Evolutionary conservation across 176 grass and related monocot genomes (phyloP).

Genomic region (Eleusine coracana): DNA sequence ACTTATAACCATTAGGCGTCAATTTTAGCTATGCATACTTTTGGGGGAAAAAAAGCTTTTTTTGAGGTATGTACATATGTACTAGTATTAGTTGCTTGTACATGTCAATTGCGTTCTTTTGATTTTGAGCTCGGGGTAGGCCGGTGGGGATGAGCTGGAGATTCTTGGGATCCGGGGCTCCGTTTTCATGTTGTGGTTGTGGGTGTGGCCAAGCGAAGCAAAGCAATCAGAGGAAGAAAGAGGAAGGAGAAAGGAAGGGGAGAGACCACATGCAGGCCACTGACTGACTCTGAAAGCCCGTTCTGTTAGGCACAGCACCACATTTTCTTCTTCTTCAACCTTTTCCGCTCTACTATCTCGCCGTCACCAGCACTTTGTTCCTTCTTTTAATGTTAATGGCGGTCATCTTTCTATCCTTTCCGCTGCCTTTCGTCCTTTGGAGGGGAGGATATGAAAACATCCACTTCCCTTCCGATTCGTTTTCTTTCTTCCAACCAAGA

Average conservation of each 20-base stretch:
- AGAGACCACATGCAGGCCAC: constrained; percentile 3
- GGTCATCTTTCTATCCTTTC: constrained; percentile 22
- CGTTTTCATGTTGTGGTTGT: background rate
- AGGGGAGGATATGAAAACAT: background rate
- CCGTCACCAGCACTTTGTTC: constrained; percentile 17
- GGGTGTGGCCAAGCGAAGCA: constrained; percentile 7
- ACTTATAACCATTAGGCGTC: background rate
- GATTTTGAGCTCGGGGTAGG: background rate
- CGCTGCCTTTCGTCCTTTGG: constrained; percentile 1
- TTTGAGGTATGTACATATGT: background rate
- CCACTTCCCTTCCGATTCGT: background rate
- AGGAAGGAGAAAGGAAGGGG: background rate
- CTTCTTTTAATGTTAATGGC: constrained; percentile 36
- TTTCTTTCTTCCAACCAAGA: background rate
- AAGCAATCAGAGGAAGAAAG: constrained; percentile 26
- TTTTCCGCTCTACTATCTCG: background rate
- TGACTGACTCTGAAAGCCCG: background rate
- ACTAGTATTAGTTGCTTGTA: background rate
- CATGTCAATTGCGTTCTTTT: background rate
- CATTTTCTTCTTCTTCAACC: background rate
- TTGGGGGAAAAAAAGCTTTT: too few species aligned
- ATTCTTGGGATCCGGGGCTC: constrained; percentile 34
- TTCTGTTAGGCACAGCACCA: background rate
- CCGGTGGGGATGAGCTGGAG: constrained; percentile 8
- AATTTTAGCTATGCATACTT: background rate